These are phyloP conservation scores for Thalassiosira livingstoniorum DNA, from an alignment of 352 stramenopile species.

Conservation along the genomic window DNA sequence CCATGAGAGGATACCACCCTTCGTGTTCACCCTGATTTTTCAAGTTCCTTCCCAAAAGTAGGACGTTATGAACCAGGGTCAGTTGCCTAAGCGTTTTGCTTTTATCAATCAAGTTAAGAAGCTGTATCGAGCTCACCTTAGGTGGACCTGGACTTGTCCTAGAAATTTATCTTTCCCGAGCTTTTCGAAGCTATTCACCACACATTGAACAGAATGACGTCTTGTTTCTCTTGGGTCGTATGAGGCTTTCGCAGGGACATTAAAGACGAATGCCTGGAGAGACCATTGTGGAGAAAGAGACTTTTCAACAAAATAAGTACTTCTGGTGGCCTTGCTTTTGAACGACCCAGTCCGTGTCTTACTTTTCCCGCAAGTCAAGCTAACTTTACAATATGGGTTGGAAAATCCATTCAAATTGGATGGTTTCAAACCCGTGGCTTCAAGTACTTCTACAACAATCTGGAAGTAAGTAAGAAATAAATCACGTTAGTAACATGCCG, in stretches of 20 bases:
- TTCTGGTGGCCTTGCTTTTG: constrained; percentile 58
- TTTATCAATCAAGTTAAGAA: too few species aligned
- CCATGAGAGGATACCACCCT: constrained; percentile 84
- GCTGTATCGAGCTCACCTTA: too few species aligned
- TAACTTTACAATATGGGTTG: constrained; percentile 84
- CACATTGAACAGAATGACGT: constrained; percentile 74
- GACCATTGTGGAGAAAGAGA: constrained; percentile 80
- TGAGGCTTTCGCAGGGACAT: constrained; percentile 77
- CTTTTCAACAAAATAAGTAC: constrained; percentile 85
- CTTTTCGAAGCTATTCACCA: constrained; percentile 75
- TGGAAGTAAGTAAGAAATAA: not conserved
- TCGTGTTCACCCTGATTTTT: constrained; percentile 77
- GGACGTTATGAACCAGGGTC: constrained; percentile 68
- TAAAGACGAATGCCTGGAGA: constrained; percentile 84
- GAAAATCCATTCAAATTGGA: constrained; percentile 77
- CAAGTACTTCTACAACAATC: constrained; percentile 81
- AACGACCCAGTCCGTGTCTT: constrained; percentile 67
- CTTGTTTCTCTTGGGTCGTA: constrained; percentile 67
- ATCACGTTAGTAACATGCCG: too few species aligned
- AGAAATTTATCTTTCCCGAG: constrained; percentile 78
- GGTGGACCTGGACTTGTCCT: constrained; percentile 73
- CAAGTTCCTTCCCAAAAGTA: constrained; percentile 80
- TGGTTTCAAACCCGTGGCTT: constrained; percentile 80
- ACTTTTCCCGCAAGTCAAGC: constrained; percentile 54
- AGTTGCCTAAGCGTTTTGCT: too few species aligned